These are phyloP conservation scores for Boletus tomentosulus DNA, from an alignment of 768 basidiomycete genomes.

Conservation along the genomic window DNA sequence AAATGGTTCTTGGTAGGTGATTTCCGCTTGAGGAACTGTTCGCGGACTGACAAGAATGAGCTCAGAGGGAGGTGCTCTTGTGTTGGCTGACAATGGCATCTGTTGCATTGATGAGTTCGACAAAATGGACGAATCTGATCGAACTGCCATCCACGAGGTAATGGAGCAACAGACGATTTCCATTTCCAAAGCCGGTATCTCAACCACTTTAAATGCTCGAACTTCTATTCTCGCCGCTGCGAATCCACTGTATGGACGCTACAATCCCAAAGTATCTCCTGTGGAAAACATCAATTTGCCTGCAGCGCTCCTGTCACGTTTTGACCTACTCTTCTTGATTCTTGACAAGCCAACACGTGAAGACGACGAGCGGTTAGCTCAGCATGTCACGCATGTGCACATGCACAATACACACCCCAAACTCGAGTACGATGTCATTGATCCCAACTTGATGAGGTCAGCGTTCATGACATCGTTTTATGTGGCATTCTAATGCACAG, in stretches of 20 bases:
- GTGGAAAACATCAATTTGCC: conserved; percentile 99
- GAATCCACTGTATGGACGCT: conserved; percentile 96
- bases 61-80: conserved; percentile 97
- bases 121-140: conserved; percentile 98
- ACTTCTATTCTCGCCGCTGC: conserved; percentile 98
- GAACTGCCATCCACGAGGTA: conserved; percentile 98
- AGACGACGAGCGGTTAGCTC: conserved; percentile 92
- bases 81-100: conserved; percentile 98
- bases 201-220: conserved; percentile 95
- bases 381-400: conserved; percentile 97
- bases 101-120: conserved; percentile 99
- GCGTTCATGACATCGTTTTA: conserved; percentile 7
- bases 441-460: conserved; percentile 86
- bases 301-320: conserved; percentile 92
- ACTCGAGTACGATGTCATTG: conserved; percentile 78
- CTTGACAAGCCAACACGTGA: conserved; percentile 94
- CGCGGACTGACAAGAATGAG: conserved; percentile 8
- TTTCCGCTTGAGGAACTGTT: neutral
- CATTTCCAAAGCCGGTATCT: conserved; percentile 98
- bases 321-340: conserved; percentile 94
- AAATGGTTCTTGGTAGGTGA: conserved; percentile 92
- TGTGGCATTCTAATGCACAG: conserved; percentile 3
- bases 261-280: conserved; percentile 96
- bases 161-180: conserved; percentile 99
- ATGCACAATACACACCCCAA: conserved; percentile 92